phyloP scores from a whole-genome alignment of 2,329 filamentous ascomycete species.

The Scytalidium sp. region DNA sequence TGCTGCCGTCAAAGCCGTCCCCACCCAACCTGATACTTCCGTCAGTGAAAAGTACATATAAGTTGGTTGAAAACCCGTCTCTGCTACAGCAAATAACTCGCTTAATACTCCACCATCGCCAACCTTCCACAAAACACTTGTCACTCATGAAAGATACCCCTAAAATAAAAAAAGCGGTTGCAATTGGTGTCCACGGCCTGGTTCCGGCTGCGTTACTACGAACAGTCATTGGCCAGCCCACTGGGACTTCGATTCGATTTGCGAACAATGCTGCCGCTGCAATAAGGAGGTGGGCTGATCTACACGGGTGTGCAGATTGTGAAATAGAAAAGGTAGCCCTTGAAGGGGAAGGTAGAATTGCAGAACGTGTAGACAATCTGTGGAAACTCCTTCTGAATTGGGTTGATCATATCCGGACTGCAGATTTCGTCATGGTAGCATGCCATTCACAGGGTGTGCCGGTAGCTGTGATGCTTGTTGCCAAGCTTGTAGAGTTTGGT shows the following conservation, averaged over 20 bases:
- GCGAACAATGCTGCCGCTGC: constrained; percentile 82
- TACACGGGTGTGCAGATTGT: constrained; percentile 67
- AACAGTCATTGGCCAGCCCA: constrained; percentile 91
- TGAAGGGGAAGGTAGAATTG: constrained; percentile 91
- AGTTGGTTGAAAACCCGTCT: constrained; percentile 63
- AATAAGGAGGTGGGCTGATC: constrained; percentile 78
- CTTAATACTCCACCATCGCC: constrained; percentile 53
- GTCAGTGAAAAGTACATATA: constrained; percentile 67
- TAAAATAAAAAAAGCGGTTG: constrained; percentile 79
- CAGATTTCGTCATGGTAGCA: constrained; percentile 87
- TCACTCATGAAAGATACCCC: constrained; percentile 66
- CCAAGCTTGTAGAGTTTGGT: constrained; percentile 87
- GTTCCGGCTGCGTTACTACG: constrained; percentile 86
- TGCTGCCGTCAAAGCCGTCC: constrained; percentile 25
- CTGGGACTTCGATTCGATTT: constrained; percentile 91
- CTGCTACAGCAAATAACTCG: constrained; percentile 65
- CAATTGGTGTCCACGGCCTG: constrained; percentile 91
- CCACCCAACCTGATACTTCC: constrained; percentile 66
- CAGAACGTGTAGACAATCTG: constrained; percentile 82
- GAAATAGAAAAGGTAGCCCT: constrained; percentile 93
- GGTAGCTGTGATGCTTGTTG: constrained; percentile 86
- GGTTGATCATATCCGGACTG: constrained; percentile 83
- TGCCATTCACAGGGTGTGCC: constrained; percentile 96
- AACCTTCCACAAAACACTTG: constrained; percentile 65
- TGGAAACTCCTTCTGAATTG: constrained; percentile 95